phyloP scores from a whole-genome alignment of 2,329 filamentous ascomycete genomes.

The Trichoderma atrobrunneum region DNA sequence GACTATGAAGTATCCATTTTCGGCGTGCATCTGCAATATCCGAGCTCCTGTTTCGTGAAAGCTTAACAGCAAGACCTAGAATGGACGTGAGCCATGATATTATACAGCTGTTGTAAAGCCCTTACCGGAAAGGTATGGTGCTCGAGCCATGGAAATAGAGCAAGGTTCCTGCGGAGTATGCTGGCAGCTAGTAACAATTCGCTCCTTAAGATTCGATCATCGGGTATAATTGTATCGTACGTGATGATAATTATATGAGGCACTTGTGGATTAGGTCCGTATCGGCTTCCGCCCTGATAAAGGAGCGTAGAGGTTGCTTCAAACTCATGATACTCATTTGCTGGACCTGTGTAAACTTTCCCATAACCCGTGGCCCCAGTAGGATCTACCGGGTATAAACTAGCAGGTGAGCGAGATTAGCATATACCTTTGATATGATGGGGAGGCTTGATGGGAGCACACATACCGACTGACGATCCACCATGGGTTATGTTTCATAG shows the following conservation, averaged over 20 bases:
- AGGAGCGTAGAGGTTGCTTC: neutral
- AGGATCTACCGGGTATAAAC: neutral
- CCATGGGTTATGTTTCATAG: neutral
- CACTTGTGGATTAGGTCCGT: neutral
- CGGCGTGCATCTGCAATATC: neutral
- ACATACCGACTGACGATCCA: neutral
- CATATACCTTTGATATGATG: neutral
- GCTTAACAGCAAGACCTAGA: neutral
- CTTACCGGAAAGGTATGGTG: slow-evolving; percentile 2
- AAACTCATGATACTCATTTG: neutral
- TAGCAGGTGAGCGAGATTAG: neutral
- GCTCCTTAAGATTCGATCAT: neutral
- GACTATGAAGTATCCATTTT: neutral
- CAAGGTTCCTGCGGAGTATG: neutral
- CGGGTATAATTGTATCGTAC: neutral
- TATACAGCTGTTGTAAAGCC: neutral
- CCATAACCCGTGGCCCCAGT: neutral
- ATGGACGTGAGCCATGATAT: neutral
- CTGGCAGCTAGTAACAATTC: neutral
- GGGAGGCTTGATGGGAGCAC: neutral
- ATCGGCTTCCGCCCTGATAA: neutral
- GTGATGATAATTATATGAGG: neutral
- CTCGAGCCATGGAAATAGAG: neutral
- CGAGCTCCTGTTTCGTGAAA: neutral
- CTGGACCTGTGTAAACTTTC: neutral